Evolutionary conservation across 805 yeast species (phyloP).

Genomic region (Priceomyces carsonii): DNA sequence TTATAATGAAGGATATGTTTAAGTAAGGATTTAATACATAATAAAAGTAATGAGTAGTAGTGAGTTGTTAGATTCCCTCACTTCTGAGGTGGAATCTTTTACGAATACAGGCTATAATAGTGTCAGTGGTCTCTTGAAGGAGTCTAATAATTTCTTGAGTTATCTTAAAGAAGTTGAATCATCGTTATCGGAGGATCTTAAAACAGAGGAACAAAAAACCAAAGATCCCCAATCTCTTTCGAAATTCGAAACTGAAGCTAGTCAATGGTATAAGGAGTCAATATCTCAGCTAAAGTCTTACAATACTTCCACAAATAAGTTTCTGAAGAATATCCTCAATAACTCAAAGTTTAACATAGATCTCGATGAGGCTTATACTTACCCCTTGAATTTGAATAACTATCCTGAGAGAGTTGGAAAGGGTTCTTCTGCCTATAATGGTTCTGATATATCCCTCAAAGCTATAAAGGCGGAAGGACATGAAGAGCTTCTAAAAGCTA

Average conservation of each 20-base stretch:
- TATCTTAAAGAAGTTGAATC: slow-evolving; percentile 26
- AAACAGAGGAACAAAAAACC: slow-evolving; percentile 8
- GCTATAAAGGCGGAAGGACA: slow-evolving; percentile 24
- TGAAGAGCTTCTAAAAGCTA: slow-evolving; percentile 34
- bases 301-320: slow-evolving; percentile 34
- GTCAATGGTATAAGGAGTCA: slow-evolving; percentile 36
- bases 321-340: slow-evolving; percentile 31
- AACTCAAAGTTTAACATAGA: slow-evolving; percentile 29
- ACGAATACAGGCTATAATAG: slow-evolving; percentile 21
- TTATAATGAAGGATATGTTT: too few relatives aligned
- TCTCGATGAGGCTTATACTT: slow-evolving; percentile 43
- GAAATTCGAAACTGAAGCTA: slow-evolving; percentile 17
- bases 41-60: slow-evolving; percentile 10
- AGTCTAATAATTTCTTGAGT: slow-evolving; percentile 22
- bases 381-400: slow-evolving; percentile 33
- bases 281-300: slow-evolving; percentile 34
- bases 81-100: slow-evolving; percentile 26
- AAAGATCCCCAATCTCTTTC: slow-evolving; percentile 2
- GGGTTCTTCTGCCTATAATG: neutral
- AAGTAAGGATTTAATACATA: too few relatives aligned
- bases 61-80: slow-evolving; percentile 25
- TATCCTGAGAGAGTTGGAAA: slow-evolving; percentile 19
- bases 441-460: slow-evolving; percentile 9
- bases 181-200: slow-evolving; percentile 17
- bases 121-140: slow-evolving; percentile 18